Conservation (phyloP, 75 land plant species). For the Selaginella moellendorffii region DNA sequence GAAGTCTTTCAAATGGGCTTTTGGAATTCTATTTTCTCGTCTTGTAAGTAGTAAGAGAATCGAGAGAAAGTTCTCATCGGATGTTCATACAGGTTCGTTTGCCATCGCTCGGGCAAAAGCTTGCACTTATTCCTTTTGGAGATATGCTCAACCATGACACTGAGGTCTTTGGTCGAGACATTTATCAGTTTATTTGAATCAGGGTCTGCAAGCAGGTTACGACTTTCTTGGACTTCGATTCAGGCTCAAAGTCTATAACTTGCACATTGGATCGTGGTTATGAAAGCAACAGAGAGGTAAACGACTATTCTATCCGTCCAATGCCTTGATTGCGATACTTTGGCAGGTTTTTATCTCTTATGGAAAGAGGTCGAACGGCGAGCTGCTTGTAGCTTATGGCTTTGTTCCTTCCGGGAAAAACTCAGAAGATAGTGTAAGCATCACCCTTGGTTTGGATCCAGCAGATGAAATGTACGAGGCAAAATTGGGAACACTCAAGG, state of each 20-base stretch:
- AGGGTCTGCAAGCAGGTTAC: constrained; percentile 55
- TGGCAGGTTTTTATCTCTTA: constrained; percentile 78
- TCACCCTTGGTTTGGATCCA: constrained; percentile 36
- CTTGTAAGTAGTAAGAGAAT: constrained; percentile 37
- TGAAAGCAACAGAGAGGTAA: constrained; percentile 82
- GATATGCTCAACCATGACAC: constrained; percentile 89
- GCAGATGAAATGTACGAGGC: constrained; percentile 48
- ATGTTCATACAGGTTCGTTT: constrained; percentile 46
- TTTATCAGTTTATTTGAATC: no score
- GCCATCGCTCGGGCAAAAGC: constrained; percentile 60
- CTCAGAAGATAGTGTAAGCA: constrained; percentile 52
- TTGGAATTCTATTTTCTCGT: constrained; percentile 94
- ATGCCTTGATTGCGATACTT: not conserved
- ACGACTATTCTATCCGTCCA: not conserved
- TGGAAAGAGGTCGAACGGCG: constrained; percentile 80
- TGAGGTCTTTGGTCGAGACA: no score
- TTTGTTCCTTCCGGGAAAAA: constrained; percentile 60
- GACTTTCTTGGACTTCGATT: constrained; percentile 77
- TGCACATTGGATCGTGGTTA: constrained; percentile 57
- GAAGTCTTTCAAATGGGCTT: constrained; percentile 80
- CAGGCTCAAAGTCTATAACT: constrained; percentile 48
- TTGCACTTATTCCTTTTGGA: constrained; percentile 89
- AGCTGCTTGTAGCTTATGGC: constrained; percentile 79
- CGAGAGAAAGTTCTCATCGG: not conserved
- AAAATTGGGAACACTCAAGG: constrained; percentile 47